phyloP scores from a whole-genome alignment of 257 asterid genomes.

The Echites panduratus region DNA sequence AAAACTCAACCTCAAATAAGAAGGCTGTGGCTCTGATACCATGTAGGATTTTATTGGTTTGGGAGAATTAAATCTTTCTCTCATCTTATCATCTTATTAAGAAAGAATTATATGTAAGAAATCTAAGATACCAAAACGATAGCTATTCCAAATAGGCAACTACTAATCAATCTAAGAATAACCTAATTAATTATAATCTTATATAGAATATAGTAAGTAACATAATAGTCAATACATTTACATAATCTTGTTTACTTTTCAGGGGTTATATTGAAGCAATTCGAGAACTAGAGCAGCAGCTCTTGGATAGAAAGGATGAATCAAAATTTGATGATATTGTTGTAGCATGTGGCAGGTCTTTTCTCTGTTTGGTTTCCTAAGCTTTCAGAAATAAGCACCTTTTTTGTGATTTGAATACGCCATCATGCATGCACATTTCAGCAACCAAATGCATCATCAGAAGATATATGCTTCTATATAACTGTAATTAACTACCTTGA shows the following conservation, averaged over 20 bases:
- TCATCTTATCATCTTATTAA: too few species aligned
- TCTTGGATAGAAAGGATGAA: conserved; percentile 27
- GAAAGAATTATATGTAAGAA: too few species aligned
- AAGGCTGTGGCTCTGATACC: too few species aligned
- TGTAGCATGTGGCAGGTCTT: conserved; percentile 93
- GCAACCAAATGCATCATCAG: background rate
- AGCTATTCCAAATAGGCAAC: too few species aligned
- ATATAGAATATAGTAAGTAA: too few species aligned
- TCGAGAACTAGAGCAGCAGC: conserved; percentile 77
- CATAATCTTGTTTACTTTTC: conserved; percentile 16
- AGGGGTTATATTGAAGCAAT: conserved; percentile 97
- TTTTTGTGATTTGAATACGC: background rate
- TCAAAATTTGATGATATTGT: conserved; percentile 63
- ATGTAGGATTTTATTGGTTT: too few species aligned
- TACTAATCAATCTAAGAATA: too few species aligned
- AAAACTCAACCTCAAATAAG: too few species aligned
- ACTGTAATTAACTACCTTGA: background rate
- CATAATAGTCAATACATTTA: background rate
- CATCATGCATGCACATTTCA: background rate
- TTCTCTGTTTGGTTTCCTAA: conserved; percentile 8
- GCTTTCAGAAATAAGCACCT: background rate
- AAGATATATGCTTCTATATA: background rate
- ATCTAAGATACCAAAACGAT: too few species aligned
- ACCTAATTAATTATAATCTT: too few species aligned
- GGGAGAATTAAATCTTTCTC: too few species aligned